These are phyloP conservation scores for Boletus insuetus DNA, from an alignment of 768 basidiomycete species.

Conservation along the genomic window DNA sequence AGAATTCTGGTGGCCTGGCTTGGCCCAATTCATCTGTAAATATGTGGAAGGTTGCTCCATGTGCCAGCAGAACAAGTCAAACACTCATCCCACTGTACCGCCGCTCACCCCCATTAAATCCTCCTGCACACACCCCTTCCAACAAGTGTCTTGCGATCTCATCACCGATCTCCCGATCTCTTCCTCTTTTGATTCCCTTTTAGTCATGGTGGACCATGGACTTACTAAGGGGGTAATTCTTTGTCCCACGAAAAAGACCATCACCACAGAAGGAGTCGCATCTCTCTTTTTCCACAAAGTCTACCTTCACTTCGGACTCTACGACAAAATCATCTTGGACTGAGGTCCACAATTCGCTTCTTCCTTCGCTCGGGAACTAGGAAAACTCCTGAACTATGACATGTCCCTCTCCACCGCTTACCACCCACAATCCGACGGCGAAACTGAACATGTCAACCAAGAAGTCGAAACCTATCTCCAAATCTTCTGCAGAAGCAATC, in stretches of 20 bases:
- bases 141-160: too few relatives aligned
- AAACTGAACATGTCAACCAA: too few relatives aligned
- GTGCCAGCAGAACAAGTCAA: too few relatives aligned
- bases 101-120: too few relatives aligned
- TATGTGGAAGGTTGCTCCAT: neutral
- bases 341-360: neutral
- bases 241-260: too few relatives aligned
- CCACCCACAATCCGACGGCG: neutral
- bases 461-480: neutral
- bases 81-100: too few relatives aligned
- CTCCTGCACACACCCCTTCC: too few relatives aligned
- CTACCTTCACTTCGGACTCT: neutral
- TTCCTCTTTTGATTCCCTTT: too few relatives aligned
- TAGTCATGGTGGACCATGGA: too few relatives aligned
- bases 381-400: neutral
- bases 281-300: neutral
- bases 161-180: too few relatives aligned
- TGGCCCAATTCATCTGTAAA: neutral
- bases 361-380: neutral
- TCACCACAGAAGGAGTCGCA: slow-evolving; percentile 11
- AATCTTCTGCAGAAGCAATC: neutral
- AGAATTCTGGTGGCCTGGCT: neutral
- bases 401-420: neutral
- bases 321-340: neutral
- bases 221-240: too few relatives aligned